These are phyloP conservation scores for Ophiocytium majus DNA, from an alignment of 352 stramenopile species.

Conservation along the genomic window DNA sequence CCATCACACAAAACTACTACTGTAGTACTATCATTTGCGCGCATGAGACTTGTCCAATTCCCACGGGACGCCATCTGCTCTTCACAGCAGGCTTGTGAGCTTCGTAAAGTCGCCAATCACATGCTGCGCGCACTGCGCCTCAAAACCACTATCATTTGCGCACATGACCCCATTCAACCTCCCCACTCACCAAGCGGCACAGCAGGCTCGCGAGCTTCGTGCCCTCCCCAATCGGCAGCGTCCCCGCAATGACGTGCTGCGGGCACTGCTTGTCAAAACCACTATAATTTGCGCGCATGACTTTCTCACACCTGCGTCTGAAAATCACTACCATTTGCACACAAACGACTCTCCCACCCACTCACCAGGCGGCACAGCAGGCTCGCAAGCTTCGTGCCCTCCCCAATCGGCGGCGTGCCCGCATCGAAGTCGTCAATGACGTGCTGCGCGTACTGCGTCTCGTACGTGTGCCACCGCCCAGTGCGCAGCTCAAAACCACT, in stretches of 20 bases:
- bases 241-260: conserved; percentile 47
- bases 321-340: too few species aligned
- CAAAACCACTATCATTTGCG: too few species aligned
- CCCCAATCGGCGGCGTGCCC: conserved; percentile 39
- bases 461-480: conserved; percentile 45
- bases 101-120: conserved; percentile 52
- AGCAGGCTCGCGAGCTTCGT: conserved; percentile 51
- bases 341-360: too few species aligned
- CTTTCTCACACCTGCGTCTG: too few species aligned
- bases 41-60: too few species aligned
- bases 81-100: conserved; percentile 42
- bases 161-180: too few species aligned
- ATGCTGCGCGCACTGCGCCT: conserved; percentile 46
- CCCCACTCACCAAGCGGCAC: conserved; percentile 28
- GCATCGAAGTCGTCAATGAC: conserved; percentile 49
- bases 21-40: too few species aligned
- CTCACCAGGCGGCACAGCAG: conserved; percentile 36
- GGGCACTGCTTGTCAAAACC: conserved; percentile 53
- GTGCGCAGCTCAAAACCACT: conserved; percentile 27
- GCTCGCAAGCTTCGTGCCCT: conserved; percentile 46
- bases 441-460: conserved; percentile 48
- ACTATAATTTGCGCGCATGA: not conserved
- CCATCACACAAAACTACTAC: too few species aligned
- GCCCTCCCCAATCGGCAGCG: conserved; percentile 45
- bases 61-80: not conserved